Base-by-base conservation (phyloP, 495 filamentous ascomycete species). In the Annulohypoxylon maeteangense region DNA sequence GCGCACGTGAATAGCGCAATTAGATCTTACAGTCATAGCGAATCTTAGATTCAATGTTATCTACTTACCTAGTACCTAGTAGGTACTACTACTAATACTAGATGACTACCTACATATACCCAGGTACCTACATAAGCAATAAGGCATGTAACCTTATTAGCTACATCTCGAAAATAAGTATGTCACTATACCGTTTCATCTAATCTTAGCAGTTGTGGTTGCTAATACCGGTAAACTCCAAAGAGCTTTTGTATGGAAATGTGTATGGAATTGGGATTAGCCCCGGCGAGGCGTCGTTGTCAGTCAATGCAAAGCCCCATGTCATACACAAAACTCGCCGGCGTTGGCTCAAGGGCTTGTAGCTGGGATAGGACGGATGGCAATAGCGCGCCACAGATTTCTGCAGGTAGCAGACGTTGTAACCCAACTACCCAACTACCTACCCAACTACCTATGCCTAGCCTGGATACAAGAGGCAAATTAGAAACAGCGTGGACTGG, bases 301-400 rank as follows among this genome's bases (percentile, higher is more conserved):
- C 55, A 62, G 56, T 66, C 65, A 62, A 69, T 58, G 61, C 61
- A 51, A 51, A 62, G 61, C 50, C 48, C 54, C 44, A 65, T 56
- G 70, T 73, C 65, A 38, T 62, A 73, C 56, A 31, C 51, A 65
- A 69, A 66, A 56, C 31, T 51, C 25, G 11, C 57, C 6, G 50
- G 20, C 44, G 70, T 69, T 68, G 70, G 70, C 40, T 32, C n/a
- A 36, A 48, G 34, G 42, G 20, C 38, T 32, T 61, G 45, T 22
- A 55, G 45, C 59, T 61, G 22, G 36, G 54, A 56, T 57, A 56
- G 44, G 48, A 73, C 57, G 57, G 55, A 66, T 58, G 25, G 27
- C 51, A 62, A 65, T 73, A 65, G 65, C 47, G 70, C 65, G 65
- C 70, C 70, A 69, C 70, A 65, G 65, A 48, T 62, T 62, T 62